Evolutionary conservation across 257 asterid species (phyloP).

Genomic region (Avicennia marina): DNA sequence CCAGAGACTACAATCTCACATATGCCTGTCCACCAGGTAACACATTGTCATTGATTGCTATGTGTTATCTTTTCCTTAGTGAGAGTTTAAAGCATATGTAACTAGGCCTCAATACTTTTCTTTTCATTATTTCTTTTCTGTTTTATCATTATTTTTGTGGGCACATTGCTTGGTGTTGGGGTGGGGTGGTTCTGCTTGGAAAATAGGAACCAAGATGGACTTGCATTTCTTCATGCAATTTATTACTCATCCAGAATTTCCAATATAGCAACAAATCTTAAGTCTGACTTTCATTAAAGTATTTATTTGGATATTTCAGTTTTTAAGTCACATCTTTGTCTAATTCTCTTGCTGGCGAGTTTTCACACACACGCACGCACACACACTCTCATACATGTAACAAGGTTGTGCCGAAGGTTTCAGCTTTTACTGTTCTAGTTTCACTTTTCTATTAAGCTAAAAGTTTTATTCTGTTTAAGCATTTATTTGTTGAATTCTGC

Average conservation of each 20-base stretch:
- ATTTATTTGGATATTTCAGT: neutral
- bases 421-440: too few species aligned
- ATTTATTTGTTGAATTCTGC: slow-evolving; percentile 1
- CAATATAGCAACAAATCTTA: neutral
- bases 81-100: neutral
- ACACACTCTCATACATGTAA: neutral
- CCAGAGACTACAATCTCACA: slow-evolving; percentile 72
- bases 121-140: neutral
- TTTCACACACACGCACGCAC: neutral
- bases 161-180: neutral
- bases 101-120: neutral
- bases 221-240: slow-evolving; percentile 5
- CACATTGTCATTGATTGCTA: slow-evolving; percentile 7
- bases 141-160: neutral
- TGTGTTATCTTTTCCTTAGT: neutral
- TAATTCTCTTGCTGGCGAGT: neutral
- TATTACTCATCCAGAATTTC: neutral
- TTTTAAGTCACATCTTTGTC: neutral
- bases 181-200: neutral
- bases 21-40: slow-evolving; percentile 93
- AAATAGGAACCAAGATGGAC: neutral
- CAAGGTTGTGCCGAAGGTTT: neutral
- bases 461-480: neutral
- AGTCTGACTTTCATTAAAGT: neutral
- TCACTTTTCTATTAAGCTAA: neutral